A percentile compares a stretch with the other conserved stretches of the same genome.
Conservation (phyloP, 2,329 filamentous ascomycete genomes). For the Hypoxylon rubiginosum region DNA sequence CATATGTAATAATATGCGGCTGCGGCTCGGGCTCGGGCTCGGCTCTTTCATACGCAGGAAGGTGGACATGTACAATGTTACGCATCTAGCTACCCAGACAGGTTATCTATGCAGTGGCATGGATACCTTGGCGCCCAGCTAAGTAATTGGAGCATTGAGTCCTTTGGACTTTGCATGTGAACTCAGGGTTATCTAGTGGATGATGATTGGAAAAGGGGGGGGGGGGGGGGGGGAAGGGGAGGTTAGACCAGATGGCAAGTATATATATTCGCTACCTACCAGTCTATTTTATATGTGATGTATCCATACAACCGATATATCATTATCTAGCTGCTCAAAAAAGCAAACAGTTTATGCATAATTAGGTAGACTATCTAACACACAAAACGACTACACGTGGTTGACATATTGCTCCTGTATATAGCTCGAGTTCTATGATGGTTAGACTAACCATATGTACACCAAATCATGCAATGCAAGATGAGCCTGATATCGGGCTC, state of each 20-base stretch:
- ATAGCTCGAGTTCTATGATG: not conserved
- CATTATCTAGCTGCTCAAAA: not conserved
- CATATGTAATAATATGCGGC: slow-evolving; percentile 12
- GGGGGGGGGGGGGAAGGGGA: too few relatives aligned
- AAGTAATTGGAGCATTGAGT: slow-evolving; percentile 3
- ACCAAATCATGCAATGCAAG: not conserved
- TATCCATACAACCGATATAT: too few relatives aligned
- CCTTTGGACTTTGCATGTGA: not conserved
- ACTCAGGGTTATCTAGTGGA: not conserved
- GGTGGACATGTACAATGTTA: slow-evolving; percentile 1
- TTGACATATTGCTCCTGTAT: not conserved
- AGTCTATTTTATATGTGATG: too few relatives aligned
- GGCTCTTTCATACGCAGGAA: slow-evolving; percentile 17
- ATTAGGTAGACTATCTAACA: not conserved
- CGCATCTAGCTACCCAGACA: slow-evolving; percentile 8
- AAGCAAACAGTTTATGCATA: not conserved
- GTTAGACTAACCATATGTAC: not conserved
- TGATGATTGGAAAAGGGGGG: not conserved
- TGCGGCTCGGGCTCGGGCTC: slow-evolving; percentile 28
- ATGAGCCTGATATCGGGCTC: not conserved
- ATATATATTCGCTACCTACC: not conserved
- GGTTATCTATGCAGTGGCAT: not conserved
- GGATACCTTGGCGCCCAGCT: slow-evolving; percentile 9
- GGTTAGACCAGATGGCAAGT: not conserved
- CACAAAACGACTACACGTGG: not conserved